Evolutionary conservation across 495 filamentous ascomycete species (phyloP), one percentile per base, ranked within the genome.

Genomic region (Tuber umbilicatum): DNA sequence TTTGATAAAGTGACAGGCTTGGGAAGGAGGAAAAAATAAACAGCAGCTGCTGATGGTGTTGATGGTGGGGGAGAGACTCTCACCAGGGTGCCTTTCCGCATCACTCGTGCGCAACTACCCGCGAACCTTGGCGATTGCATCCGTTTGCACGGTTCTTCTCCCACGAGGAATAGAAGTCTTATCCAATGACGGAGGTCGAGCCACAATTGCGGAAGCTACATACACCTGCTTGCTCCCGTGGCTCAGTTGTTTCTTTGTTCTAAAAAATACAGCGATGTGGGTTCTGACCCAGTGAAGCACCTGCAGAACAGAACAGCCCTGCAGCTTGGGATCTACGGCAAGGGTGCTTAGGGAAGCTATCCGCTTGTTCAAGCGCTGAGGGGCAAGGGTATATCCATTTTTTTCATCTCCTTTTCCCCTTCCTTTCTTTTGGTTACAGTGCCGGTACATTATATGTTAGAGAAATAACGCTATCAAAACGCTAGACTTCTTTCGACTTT

Each of bases 211-310:
- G 55, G 55, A 64, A 35, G 55, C 27, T 64, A 64, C 55, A 31
- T 64, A 64, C 55, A 64, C 27, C 76, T 79, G 77, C 75, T 40
- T 40, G 74, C 68, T 78, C 75, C 77, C 77, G 76, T 76, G 55
- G 71, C 71, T 78, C 39, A 71, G 72, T 74, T 75, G 21, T 64
- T 79, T 79, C 77, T 79, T 79, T 79, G 77, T 79, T 79, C 77
- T 74, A 55, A 50, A 45, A 69, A 43, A 47, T 76, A 78, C 55
- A 64, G 7, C 27, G 55, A 35, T 64, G 27, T 64, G 74, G 71
- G 43, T 74, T 74, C 69, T 79, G 74, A 76, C 77, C 78, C 45
- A 70, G 74, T 79, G 60, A 40, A 78, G 77, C 75, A 79, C 72
- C 75, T 78, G 75, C 76, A 78, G 71, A 70, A 72, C 45, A 50